Evolutionary conservation across 108 stramenopile species (phyloP).

Genomic region (Asterionellopsis glacialis): DNA sequence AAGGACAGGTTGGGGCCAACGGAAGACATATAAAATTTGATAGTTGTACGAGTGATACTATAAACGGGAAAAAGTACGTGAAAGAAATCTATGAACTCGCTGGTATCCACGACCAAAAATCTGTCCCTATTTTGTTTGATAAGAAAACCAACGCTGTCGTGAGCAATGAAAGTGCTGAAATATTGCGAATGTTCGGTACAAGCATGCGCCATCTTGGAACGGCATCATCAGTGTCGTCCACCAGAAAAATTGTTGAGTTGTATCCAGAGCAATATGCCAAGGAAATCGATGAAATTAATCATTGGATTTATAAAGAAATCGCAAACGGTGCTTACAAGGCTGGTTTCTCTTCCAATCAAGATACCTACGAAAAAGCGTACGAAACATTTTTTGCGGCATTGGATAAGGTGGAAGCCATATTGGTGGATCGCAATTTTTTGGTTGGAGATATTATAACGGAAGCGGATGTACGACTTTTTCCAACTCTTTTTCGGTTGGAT

Average conservation of each 20-base stretch:
- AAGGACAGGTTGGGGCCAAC: constrained; percentile 27
- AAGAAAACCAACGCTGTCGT: constrained; percentile 87
- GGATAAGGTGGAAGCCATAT: constrained; percentile 55
- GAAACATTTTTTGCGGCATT: constrained; percentile 59
- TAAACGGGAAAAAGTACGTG: constrained; percentile 24
- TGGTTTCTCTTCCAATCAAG: constrained; percentile 87
- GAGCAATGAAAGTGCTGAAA: constrained; percentile 91
- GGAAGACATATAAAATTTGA: constrained; percentile 19
- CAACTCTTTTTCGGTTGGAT: constrained; percentile 84
- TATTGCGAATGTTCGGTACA: constrained; percentile 88
- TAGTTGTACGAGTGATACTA: constrained; percentile 28
- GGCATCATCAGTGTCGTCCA: constrained; percentile 35
- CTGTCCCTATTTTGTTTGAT: constrained; percentile 91
- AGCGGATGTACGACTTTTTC: constrained; percentile 86
- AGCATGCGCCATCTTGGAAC: constrained; percentile 58
- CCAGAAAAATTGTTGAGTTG: constrained; percentile 49
- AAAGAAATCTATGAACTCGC: constrained; percentile 31
- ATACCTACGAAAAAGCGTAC: constrained; percentile 89
- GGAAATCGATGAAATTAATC: constrained; percentile 75
- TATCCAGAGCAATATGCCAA: constrained; percentile 53
- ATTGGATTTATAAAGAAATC: constrained; percentile 79
- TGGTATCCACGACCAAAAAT: constrained; percentile 35
- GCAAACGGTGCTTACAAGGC: constrained; percentile 93
- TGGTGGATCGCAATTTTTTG: constrained; percentile 56
- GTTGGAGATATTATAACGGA: constrained; percentile 71